phyloP scores from a whole-genome alignment of 2,329 filamentous ascomycete genomes.

The Phyllosticta citriasiana region DNA sequence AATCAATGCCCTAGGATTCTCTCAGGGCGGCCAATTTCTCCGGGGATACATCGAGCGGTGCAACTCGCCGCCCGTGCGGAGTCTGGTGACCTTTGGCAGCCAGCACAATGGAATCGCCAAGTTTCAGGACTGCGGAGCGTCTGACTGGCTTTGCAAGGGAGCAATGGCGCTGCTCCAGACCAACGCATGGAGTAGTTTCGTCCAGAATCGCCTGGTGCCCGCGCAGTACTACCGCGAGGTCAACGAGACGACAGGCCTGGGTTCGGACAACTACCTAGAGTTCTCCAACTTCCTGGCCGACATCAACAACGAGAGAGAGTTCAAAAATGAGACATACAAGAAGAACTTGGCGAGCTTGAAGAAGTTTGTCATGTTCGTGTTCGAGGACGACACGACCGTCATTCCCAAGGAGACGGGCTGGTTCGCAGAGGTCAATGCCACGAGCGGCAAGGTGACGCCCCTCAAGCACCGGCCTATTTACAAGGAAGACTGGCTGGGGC shows the following conservation, averaged over 20 bases:
- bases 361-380: conserved; percentile 82
- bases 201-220: conserved; percentile 73
- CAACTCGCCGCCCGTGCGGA: conserved; percentile 63
- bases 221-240: conserved; percentile 87
- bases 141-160: conserved; percentile 71
- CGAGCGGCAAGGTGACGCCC: conserved; percentile 49
- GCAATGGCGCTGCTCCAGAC: conserved; percentile 68
- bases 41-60: conserved; percentile 83
- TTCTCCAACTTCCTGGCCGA: conserved; percentile 84
- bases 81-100: conserved; percentile 77
- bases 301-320: conserved; percentile 79
- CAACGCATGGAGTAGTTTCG: conserved; percentile 70
- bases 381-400: conserved; percentile 74
- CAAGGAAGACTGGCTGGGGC: conserved; percentile 84
- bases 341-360: conserved; percentile 58
- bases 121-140: conserved; percentile 62
- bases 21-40: conserved; percentile 93
- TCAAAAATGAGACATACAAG: conserved; percentile 67
- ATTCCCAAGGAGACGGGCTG: conserved; percentile 84
- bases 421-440: conserved; percentile 79
- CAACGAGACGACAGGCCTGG: conserved; percentile 44
- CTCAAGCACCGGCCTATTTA: conserved; percentile 66
- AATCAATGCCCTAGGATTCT: conserved; percentile 88
- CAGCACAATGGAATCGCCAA: conserved; percentile 87
- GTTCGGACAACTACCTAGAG: conserved; percentile 58